phyloP scores from a whole-genome alignment of 768 basidiomycete species.

The Russula sp. region DNA sequence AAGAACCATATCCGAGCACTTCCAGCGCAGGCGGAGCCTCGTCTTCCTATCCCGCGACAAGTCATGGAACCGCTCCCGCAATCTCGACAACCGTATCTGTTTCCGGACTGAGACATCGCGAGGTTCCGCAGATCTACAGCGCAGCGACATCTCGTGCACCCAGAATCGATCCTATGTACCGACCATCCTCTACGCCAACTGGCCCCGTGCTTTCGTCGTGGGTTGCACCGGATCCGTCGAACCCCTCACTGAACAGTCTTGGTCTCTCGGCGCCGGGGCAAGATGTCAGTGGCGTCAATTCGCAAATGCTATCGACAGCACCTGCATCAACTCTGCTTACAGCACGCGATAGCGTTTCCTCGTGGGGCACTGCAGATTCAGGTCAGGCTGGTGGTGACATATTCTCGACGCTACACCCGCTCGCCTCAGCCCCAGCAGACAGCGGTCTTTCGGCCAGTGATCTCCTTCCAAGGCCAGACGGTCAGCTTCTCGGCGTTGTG shows the following conservation, averaged over 20 bases:
- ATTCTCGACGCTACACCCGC: slow-evolving; percentile 9
- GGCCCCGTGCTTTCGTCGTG: slow-evolving; percentile 10
- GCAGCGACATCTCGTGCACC: neutral
- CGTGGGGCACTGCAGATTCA: slow-evolving; percentile 15
- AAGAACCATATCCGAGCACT: neutral
- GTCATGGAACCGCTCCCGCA: slow-evolving; percentile 1
- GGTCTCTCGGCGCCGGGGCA: slow-evolving; percentile 16
- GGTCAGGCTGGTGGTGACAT: neutral
- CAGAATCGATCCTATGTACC: neutral
- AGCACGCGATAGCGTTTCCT: slow-evolving; percentile 14
- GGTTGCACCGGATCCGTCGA: slow-evolving; percentile 10
- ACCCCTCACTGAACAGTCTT: slow-evolving; percentile 18
- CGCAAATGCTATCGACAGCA: neutral
- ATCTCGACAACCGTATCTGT: slow-evolving; percentile 3
- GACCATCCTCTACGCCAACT: slow-evolving; percentile 19
- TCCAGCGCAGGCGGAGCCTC: slow-evolving; percentile 6
- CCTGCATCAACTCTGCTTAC: neutral
- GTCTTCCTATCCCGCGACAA: neutral
- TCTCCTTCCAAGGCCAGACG: slow-evolving; percentile 4
- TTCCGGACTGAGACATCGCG: slow-evolving; percentile 7
- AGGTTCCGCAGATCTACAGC: neutral
- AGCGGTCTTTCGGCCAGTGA: neutral
- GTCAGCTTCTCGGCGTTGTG: slow-evolving; percentile 21
- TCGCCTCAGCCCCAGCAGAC: slow-evolving; percentile 8
- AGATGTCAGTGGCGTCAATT: neutral